Evolutionary conservation across 495 filamentous ascomycete species (phyloP).

Genomic region (Melanomma pulvis-pyrius): DNA sequence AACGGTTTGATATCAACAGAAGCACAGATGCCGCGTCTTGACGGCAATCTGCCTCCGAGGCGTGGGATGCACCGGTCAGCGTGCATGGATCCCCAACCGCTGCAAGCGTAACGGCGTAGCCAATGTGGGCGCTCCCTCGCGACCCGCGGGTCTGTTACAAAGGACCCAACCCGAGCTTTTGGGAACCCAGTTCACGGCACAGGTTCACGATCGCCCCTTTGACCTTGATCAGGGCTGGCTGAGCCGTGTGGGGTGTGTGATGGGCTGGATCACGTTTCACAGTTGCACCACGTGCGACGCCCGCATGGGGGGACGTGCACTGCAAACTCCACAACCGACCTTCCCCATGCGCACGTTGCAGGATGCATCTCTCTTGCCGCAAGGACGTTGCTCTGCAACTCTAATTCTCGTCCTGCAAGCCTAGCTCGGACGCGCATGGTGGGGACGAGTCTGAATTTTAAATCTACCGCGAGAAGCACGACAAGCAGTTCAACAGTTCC

Average conservation of each 20-base stretch:
- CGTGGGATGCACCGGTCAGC: constrained; percentile 24
- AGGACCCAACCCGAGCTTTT: constrained; percentile 30
- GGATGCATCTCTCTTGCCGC: background rate
- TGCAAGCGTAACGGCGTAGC: constrained; percentile 30
- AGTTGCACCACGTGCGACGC: constrained; percentile 13
- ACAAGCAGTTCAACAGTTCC: background rate
- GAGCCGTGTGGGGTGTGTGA: background rate
- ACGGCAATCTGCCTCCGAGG: constrained; percentile 23
- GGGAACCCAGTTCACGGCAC: constrained; percentile 26
- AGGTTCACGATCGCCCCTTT: constrained; percentile 26
- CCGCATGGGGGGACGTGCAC: background rate
- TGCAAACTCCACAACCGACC: background rate
- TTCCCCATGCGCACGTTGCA: background rate
- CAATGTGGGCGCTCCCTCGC: constrained; percentile 18
- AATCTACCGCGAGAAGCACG: constrained; percentile 22
- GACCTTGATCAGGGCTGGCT: constrained; percentile 8
- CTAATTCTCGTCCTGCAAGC: background rate
- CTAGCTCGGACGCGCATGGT: background rate
- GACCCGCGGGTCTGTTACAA: constrained; percentile 29
- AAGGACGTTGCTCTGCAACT: background rate
- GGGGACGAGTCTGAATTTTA: background rate
- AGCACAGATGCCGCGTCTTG: background rate
- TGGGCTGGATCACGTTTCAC: constrained; percentile 20
- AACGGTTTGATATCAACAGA: constrained; percentile 19
- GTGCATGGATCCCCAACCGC: constrained; percentile 18